A percentile compares a stretch with the other conserved stretches of the same genome.
Conservation (phyloP, 306 rosid genomes). For the Abrus pulchellus region DNA sequence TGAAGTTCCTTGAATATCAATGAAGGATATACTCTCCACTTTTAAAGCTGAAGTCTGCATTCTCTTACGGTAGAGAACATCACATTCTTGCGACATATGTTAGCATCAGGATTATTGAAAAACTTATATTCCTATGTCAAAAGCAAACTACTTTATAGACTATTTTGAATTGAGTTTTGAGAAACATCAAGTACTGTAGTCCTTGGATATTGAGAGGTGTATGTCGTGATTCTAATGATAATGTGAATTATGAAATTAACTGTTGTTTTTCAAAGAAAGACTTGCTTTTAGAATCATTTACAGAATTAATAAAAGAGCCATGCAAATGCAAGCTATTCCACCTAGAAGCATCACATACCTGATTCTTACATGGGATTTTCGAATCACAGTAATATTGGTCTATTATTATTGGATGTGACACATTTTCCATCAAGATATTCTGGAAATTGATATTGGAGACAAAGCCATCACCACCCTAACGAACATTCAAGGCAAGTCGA, state of each 20-base stretch:
- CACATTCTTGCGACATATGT: neutral
- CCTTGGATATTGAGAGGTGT: neutral
- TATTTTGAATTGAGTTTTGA: neutral
- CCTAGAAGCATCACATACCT: too few species aligned
- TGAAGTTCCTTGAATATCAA: slow-evolving; percentile 66
- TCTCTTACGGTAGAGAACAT: slow-evolving; percentile 2
- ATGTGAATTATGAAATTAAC: neutral
- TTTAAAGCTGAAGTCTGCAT: slow-evolving; percentile 71
- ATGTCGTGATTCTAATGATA: neutral
- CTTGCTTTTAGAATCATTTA: neutral
- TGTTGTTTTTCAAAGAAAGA: neutral
- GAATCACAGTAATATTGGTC: neutral
- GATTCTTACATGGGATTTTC: neutral
- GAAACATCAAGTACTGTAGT: neutral
- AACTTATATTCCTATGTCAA: neutral
- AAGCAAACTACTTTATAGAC: neutral
- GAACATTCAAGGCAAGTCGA: neutral
- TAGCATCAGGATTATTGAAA: neutral
- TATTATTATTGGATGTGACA: neutral
- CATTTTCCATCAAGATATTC: neutral
- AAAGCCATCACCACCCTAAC: neutral
- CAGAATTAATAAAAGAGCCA: neutral
- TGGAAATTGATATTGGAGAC: neutral
- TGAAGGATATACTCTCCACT: slow-evolving; percentile 65
- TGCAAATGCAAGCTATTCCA: too few species aligned